Percentiles rank a stretch among this genome's conserved stretches.
Evolutionary conservation across 805 yeast genomes (phyloP).

Genomic region (Candida tammaniensis): DNA sequence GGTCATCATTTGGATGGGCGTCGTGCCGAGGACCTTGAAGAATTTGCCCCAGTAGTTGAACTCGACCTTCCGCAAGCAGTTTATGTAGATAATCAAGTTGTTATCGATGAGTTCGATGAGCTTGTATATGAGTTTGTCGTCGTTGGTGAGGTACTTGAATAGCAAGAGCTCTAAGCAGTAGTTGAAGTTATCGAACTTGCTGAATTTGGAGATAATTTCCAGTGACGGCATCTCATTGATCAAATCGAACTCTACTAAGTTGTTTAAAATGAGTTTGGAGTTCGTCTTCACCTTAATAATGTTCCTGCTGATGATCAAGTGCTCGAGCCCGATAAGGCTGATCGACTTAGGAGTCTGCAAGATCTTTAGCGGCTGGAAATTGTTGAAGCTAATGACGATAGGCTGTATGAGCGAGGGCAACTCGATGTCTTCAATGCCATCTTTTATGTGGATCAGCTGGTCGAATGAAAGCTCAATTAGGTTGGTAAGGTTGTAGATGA

Average conservation of each 20-base stretch:
- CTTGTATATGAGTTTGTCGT: slow-evolving; percentile 21
- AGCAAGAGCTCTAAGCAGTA: slow-evolving; percentile 51
- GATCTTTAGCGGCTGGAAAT: slow-evolving; percentile 25
- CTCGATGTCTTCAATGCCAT: slow-evolving; percentile 16
- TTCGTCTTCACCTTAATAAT: slow-evolving; percentile 31
- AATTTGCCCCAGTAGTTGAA: slow-evolving; percentile 52
- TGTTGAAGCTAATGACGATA: slow-evolving; percentile 19
- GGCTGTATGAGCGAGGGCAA: slow-evolving; percentile 19
- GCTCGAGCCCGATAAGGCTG: slow-evolving; percentile 43
- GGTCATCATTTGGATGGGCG: slow-evolving; percentile 46
- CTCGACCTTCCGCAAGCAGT: slow-evolving; percentile 60
- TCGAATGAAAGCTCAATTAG: slow-evolving; percentile 19
- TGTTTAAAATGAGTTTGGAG: slow-evolving; percentile 43
- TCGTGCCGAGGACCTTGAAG: slow-evolving; percentile 37
- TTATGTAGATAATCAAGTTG: slow-evolving; percentile 38
- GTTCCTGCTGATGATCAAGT: slow-evolving; percentile 24
- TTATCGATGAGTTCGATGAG: slow-evolving; percentile 10
- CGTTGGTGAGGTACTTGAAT: slow-evolving; percentile 37
- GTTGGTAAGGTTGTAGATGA: slow-evolving; percentile 15
- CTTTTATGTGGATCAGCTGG: slow-evolving; percentile 14
- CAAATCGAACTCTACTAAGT: slow-evolving; percentile 48
- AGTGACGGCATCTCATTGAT: slow-evolving; percentile 22
- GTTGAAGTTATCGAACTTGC: slow-evolving; percentile 39
- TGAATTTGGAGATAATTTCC: slow-evolving; percentile 33
- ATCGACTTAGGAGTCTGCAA: slow-evolving; percentile 25